Evolutionary conservation across 2,329 filamentous ascomycete genomes (phyloP), one percentile per base, ranked within the genome.

Genomic region (Diplodia corticola): DNA sequence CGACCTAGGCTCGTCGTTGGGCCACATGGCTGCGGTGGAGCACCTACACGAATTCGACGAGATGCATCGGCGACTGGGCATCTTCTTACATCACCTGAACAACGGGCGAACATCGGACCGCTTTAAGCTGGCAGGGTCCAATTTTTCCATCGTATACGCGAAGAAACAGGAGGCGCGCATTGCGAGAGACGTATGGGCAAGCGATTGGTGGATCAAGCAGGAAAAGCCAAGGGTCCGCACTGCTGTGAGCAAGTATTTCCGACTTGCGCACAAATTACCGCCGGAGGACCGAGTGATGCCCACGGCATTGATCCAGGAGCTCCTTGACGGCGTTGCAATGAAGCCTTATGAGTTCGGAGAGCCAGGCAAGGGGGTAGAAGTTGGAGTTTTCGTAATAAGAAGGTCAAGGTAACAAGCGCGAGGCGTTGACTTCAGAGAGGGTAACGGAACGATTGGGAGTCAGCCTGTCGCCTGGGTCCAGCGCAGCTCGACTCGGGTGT

Each of bases 181-280:
- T 2, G 81, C 83, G 61, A 80, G 85, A 30, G 77, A 80, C 22
- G 79, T 83, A 2, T 89, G 87, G 87, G 81, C 83, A 10, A 74
- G 76, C 35, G 84, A 88, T 65, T 89, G 86, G 87, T 89, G 85
- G 80, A 83, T 86, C 53, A 85, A 87, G 71, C 87, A 89, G 71
- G 87, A 89, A 72, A 86, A 86, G 70, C 79, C 82, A 12, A 81
- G 86, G 15, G 83, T 89, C 60, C 82, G 85, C 67, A 83, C 84
- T 33, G 78, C 83, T 5, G 75, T 82, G 59, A 79, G 75, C 17
- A 78, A 76, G 40, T 81, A 79, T 69, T 80, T 80, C 61, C 78
- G 79, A 40, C 79, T 80, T 65, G 77, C 79, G 22, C 76, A 79
- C 64, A 78, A 77, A 70, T 76, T 79, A 44, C 76, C 78, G 3